Evolutionary conservation across 345 rosid genomes (phyloP).

Genomic region (Corchorus olitorius): DNA sequence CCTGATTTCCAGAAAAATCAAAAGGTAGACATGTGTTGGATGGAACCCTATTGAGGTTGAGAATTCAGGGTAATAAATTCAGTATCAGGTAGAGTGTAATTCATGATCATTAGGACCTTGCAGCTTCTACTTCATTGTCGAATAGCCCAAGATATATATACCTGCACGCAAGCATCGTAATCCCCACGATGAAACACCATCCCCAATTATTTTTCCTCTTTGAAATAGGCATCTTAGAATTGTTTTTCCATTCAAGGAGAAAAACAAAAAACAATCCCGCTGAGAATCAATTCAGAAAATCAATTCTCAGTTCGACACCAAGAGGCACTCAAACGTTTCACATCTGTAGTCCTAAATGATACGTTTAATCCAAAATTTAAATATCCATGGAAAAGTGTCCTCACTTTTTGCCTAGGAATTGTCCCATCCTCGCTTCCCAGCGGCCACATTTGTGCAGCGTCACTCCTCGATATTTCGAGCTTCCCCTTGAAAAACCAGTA

Average conservation of each 20-base stretch:
- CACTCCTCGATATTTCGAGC: constrained; percentile 92
- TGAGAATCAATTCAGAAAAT: constrained; percentile 27
- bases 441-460: constrained; percentile 93
- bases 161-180: constrained; percentile 94
- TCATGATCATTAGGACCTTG: constrained; percentile 89
- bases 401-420: constrained; percentile 97
- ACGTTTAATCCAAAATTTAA: constrained; percentile 18
- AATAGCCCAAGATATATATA: constrained; percentile 98
- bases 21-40: constrained; percentile 60
- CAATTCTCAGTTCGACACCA: constrained; percentile 28
- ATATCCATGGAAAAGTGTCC: constrained; percentile 28
- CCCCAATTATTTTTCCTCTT: constrained; percentile 50
- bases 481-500: constrained; percentile 89
- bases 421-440: constrained; percentile 99
- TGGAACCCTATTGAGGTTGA: constrained; percentile 43
- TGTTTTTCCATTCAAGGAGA: constrained; percentile 32
- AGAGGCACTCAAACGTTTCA: constrained; percentile 23
- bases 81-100: constrained; percentile 51
- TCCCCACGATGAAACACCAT: constrained; percentile 59
- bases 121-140: constrained; percentile 98
- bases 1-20: constrained; percentile 69
- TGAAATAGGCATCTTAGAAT: constrained; percentile 35
- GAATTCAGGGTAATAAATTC: constrained; percentile 51
- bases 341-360: constrained; percentile 13
- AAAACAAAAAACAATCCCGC: constrained; percentile 22